phyloP scores from a whole-genome alignment of 495 filamentous ascomycete genomes.

The Xylaria venustula region DNA sequence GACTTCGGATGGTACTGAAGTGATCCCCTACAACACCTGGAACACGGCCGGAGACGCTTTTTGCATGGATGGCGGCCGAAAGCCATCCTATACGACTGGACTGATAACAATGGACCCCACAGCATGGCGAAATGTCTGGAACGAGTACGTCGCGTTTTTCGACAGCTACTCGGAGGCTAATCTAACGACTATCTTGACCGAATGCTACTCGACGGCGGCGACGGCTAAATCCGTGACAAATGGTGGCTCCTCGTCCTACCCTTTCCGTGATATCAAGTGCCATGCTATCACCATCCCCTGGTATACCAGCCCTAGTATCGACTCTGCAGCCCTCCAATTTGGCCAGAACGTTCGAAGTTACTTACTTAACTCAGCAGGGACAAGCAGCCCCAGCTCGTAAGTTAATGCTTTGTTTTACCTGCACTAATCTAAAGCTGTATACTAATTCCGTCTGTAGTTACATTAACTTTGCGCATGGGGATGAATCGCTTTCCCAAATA shows the following conservation, averaged over 20 bases:
- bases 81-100: constrained; percentile 29
- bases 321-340: constrained; percentile 24
- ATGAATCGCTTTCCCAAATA: constrained; percentile 33
- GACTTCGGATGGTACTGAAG: constrained; percentile 20
- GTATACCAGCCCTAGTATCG: constrained; percentile 27
- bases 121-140: constrained; percentile 24
- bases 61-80: constrained; percentile 30
- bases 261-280: constrained; percentile 32
- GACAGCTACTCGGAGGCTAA: constrained; percentile 33
- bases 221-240: constrained; percentile 27
- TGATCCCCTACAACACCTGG: constrained; percentile 28
- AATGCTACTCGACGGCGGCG: constrained; percentile 39
- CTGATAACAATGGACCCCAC: constrained; percentile 23
- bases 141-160: constrained; percentile 21
- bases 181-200: constrained; percentile 33
- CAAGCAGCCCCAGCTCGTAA: too few species aligned
- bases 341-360: too few species aligned
- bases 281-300: constrained; percentile 29
- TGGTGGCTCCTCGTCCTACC: constrained; percentile 31
- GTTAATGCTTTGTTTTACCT: too few species aligned
- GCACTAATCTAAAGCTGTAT: too few species aligned
- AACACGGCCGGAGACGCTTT: constrained; percentile 26
- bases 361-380: too few species aligned
- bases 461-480: constrained; percentile 41
- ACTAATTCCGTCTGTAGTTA: constrained; percentile 31